Evolutionary conservation across 2,329 filamentous ascomycete genomes (phyloP), one percentile per base, ranked within the genome.

Genomic region (Hysterium pulicare): DNA sequence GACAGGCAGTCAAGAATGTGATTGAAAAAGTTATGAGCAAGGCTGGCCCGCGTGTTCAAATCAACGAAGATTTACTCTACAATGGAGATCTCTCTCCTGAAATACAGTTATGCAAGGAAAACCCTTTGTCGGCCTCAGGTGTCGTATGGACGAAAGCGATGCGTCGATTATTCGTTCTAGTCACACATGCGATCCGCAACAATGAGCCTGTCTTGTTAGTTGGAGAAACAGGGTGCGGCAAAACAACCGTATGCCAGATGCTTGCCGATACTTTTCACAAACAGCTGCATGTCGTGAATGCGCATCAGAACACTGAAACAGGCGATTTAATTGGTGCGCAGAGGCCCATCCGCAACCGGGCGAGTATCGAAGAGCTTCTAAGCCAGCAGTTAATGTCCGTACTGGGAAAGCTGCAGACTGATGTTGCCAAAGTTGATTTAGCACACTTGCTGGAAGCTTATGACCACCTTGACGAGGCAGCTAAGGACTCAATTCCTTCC

Each of bases 291-390:
- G 93, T 91, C 54, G 85, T 98, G 58, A 99, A 98, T 61, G 93
- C 94, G 2, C 94, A 99, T 67, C 91, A 97, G 54, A 99, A 98
- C 52, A 90, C 93, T 0, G 94, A 99, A 65, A 97, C 94, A 0
- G 91, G 93, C 13, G 93, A 99, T 66, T 75, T 99, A 9, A 97
- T 99, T 51, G 93, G 93, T 50, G 93, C 93, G 3, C 93, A 98
- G 65, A 76, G 93, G 46, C 93, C 93, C 3, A 81, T 97, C 17
- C 80, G 94, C 49, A 97, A 97, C 62, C 81, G 90, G 32, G 81
- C 83, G 11, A 81, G 81, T 1, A 81, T 95, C 24, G 71, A 87
- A 26, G 80, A 85, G 21, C 66, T 79, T 1, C 71, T 97, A 22
- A 71, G 74, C 23, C 64, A 75, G n/a, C 82, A 86, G 55, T 67